phyloP scores from a whole-genome alignment of 208 protist species.

The Trichomonas gallinae region DNA sequence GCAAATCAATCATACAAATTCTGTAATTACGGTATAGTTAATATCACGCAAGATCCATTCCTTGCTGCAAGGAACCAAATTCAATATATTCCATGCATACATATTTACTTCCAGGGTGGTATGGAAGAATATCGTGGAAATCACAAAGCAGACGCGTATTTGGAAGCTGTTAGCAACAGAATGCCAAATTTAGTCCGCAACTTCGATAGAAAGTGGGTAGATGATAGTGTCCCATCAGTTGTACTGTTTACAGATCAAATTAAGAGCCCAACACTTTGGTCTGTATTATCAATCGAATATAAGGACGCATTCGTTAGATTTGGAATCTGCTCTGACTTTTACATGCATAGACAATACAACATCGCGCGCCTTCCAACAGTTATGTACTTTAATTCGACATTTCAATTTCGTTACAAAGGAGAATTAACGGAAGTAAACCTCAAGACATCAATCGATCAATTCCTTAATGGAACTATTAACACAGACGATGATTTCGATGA shows the following conservation, averaged over 20 bases:
- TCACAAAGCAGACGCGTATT: not conserved
- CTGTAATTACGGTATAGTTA: not conserved
- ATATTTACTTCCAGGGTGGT: not conserved
- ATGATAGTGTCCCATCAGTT: not conserved
- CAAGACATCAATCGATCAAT: not conserved
- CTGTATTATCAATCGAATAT: not conserved
- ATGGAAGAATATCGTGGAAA: not conserved
- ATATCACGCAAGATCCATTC: conserved; percentile 1
- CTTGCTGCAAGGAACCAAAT: not conserved
- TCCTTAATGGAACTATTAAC: not conserved
- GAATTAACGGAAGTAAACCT: not conserved
- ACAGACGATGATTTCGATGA: not conserved
- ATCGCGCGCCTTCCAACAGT: not conserved
- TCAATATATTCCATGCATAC: not conserved
- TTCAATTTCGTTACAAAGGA: not conserved
- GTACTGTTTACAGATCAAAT: conserved; percentile 17
- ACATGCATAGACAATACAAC: not conserved
- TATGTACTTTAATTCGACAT: not conserved
- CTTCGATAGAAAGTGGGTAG: not conserved
- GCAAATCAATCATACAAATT: not conserved
- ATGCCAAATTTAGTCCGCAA: conserved; percentile 15
- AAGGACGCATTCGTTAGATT: not conserved
- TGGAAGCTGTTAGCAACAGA: not conserved
- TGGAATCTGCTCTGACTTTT: not conserved
- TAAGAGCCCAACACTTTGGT: not conserved